These are phyloP conservation scores for Aspergillus jensenii DNA, from an alignment of 2,329 filamentous ascomycete species.

Conservation along the genomic window DNA sequence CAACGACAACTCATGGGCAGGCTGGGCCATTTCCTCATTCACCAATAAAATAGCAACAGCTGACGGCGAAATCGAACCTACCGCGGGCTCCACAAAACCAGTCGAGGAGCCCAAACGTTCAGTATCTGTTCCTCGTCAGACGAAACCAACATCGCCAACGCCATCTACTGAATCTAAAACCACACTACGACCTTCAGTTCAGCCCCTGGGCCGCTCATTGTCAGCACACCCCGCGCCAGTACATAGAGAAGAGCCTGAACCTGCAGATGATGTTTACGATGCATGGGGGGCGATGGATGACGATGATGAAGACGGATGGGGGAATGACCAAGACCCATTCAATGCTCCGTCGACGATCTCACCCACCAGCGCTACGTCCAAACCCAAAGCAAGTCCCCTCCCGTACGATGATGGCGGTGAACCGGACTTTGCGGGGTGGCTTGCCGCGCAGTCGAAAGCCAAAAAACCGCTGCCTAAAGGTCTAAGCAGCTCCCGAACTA, in stretches of 20 bases:
- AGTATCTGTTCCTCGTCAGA: constrained; percentile 50
- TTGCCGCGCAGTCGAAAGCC: constrained; percentile 78
- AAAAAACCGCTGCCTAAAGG: constrained; percentile 85
- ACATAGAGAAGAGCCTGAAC: constrained; percentile 50
- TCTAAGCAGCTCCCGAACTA: constrained; percentile 59
- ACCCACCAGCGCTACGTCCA: constrained; percentile 24
- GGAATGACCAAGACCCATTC: constrained; percentile 46
- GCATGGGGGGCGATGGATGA: constrained; percentile 72
- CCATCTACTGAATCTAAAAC: constrained; percentile 24
- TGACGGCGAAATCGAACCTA: constrained; percentile 78
- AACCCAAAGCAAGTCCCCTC: constrained; percentile 38
- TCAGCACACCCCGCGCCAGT: constrained; percentile 41
- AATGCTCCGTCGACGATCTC: constrained; percentile 30
- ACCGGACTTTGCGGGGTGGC: constrained; percentile 93
- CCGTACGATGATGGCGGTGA: constrained; percentile 82
- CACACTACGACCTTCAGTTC: constrained; percentile 24
- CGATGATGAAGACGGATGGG: constrained; percentile 52
- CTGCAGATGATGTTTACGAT: constrained; percentile 61
- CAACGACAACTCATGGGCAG: constrained; percentile 74
- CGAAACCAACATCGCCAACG: constrained; percentile 30
- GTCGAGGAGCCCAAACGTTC: constrained; percentile 46
- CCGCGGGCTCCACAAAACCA: constrained; percentile 48
- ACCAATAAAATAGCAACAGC: constrained; percentile 88
- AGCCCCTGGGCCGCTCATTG: constrained; percentile 37
- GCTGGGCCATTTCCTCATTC: constrained; percentile 98